Conservation (phyloP, 441 rosid genomes). For the Lepidium campestre region DNA sequence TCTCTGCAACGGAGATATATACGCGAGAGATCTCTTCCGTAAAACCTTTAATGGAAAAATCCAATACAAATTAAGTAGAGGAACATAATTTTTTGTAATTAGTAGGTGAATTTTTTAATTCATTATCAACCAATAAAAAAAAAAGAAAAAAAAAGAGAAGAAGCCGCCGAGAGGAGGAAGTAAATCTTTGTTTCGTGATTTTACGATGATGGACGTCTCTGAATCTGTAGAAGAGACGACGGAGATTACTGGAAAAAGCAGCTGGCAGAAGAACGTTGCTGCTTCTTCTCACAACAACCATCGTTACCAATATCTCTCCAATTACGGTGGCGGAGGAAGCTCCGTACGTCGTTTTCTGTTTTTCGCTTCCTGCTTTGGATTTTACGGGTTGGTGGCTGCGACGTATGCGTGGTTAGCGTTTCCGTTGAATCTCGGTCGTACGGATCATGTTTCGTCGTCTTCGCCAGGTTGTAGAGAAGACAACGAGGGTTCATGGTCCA, state of each 20-base stretch:
- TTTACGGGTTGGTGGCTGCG: conserved; percentile 58
- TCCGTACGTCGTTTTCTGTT: conserved; percentile 29
- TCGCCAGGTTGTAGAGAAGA: conserved; percentile 79
- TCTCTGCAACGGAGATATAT: background rate
- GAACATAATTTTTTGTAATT: background rate
- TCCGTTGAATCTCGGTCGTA: conserved; percentile 28
- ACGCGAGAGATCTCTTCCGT: background rate
- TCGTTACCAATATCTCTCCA: background rate
- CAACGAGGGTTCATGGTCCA: conserved; percentile 91
- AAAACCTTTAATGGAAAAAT: conserved; percentile 1
- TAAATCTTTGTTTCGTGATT: no score
- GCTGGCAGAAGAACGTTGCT: conserved; percentile 1
- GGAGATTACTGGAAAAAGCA: background rate
- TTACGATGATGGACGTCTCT: conserved; percentile 11
- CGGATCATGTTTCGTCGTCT: conserved; percentile 33
- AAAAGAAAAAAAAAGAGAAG: background rate
- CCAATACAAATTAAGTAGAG: background rate
- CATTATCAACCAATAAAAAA: background rate
- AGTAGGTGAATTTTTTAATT: background rate
- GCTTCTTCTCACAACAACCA: background rate
- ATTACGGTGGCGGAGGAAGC: conserved; percentile 13
- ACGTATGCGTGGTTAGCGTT: conserved; percentile 55
- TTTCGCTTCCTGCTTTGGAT: conserved; percentile 44
- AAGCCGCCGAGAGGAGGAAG: no score
- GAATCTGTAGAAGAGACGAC: background rate